Conservation (phyloP, 2,329 filamentous ascomycete genomes). For the Hypomyces perniciosus region DNA sequence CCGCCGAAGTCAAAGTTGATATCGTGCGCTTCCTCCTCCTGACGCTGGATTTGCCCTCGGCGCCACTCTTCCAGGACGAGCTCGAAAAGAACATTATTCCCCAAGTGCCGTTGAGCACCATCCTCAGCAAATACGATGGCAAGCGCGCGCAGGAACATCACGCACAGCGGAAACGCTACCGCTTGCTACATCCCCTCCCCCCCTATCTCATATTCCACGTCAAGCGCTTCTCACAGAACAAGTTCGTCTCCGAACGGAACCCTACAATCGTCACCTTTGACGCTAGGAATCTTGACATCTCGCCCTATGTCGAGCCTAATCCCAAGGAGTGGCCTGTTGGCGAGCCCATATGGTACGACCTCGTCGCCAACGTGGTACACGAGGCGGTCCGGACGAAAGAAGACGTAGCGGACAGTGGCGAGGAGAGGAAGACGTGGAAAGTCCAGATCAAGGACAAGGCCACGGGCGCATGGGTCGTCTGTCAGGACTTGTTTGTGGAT, state of each 20-base stretch:
- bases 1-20: constrained; percentile 71
- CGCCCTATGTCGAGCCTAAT: constrained; percentile 86
- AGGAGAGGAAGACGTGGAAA: constrained; percentile 87
- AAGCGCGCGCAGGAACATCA: constrained; percentile 80
- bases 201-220: constrained; percentile 91
- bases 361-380: constrained; percentile 91
- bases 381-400: constrained; percentile 72
- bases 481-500: constrained; percentile 91
- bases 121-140: constrained; percentile 92
- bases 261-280: constrained; percentile 98
- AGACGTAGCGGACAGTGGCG: constrained; percentile 82
- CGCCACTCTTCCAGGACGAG: constrained; percentile 93
- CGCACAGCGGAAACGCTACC: constrained; percentile 81
- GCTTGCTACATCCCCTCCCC: constrained; percentile 82
- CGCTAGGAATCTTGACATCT: constrained; percentile 73
- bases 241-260: constrained; percentile 93
- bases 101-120: constrained; percentile 73
- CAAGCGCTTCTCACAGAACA: constrained; percentile 95
- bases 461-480: constrained; percentile 81
- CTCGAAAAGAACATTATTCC: constrained; percentile 95
- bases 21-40: constrained; percentile 80
- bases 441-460: constrained; percentile 80
- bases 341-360: constrained; percentile 89
- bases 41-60: constrained; percentile 84
- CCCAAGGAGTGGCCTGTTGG: constrained; percentile 61